phyloP scores from a whole-genome alignment of 495 filamentous ascomycete species.

The Aspergillus baeticus region DNA sequence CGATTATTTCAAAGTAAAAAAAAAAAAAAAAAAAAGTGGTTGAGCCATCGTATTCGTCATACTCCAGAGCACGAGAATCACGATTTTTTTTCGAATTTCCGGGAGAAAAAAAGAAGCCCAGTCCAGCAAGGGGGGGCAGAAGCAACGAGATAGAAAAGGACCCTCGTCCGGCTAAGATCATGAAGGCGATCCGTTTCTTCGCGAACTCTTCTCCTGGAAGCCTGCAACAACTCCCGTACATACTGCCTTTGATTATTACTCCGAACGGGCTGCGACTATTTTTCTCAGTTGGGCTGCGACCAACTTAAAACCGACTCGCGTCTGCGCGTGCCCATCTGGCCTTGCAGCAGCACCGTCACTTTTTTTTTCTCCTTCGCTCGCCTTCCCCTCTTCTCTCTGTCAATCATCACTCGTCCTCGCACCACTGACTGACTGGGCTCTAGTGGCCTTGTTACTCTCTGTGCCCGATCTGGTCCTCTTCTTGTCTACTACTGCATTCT shows the following conservation, averaged over 20 bases:
- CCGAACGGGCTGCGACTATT: background rate
- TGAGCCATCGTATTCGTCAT: constrained; percentile 4
- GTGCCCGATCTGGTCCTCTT: constrained; percentile 1
- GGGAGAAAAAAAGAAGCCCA: background rate
- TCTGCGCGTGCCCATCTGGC: constrained; percentile 12
- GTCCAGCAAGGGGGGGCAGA: background rate
- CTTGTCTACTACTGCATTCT: constrained; percentile 7
- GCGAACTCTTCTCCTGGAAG: constrained; percentile 1
- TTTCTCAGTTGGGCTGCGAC: constrained; percentile 15
- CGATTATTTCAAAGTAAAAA: constrained; percentile 7
- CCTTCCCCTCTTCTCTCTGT: constrained; percentile 2
- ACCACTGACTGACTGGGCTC: background rate
- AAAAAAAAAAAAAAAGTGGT: background rate
- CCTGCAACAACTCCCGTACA: background rate
- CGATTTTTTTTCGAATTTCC: background rate
- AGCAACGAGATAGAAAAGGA: constrained; percentile 1
- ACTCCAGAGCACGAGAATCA: background rate
- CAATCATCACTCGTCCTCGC: background rate
- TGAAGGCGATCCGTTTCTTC: constrained; percentile 12
- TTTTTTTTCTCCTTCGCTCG: constrained; percentile 5
- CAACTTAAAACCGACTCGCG: constrained; percentile 12
- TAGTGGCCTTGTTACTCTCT: background rate
- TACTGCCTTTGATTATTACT: background rate
- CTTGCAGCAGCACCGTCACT: constrained; percentile 1
- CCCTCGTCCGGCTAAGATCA: constrained; percentile 1